Evolutionary conservation across 371 early-diverging fungal species (phyloP).

Genomic region (Rhizopus stolonifer): DNA sequence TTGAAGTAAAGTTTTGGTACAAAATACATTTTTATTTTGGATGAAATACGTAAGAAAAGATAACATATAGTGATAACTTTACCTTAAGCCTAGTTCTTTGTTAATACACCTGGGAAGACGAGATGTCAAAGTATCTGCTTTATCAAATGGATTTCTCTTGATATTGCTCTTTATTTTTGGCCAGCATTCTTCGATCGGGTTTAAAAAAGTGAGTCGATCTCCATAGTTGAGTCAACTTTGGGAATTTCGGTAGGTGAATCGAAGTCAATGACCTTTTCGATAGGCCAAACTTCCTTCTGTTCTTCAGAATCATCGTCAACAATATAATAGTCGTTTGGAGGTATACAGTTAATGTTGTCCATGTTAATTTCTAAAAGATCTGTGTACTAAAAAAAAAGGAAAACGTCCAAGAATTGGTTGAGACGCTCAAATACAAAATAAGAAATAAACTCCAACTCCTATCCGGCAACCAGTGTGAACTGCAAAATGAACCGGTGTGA

Average conservation of each 20-base stretch:
- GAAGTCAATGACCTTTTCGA: conserved; percentile 17
- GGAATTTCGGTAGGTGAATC: conserved; percentile 13
- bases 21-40: neutral
- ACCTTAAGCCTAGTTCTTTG: conserved; percentile 17
- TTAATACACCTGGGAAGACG: conserved; percentile 1
- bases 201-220: conserved; percentile 16
- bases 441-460: no score
- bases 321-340: conserved; percentile 1
- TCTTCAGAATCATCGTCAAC: conserved; percentile 14
- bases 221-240: conserved; percentile 5
- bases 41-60: neutral
- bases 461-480: no score
- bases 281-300: conserved; percentile 17
- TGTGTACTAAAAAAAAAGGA: neutral
- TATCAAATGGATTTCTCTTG: conserved; percentile 8
- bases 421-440: no score
- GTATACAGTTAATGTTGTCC: neutral
- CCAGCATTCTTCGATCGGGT: conserved; percentile 21
- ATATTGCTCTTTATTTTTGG: conserved; percentile 14
- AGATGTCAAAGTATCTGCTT: conserved; percentile 16
- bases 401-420: no score
- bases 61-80: neutral
- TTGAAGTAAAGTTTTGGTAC: no score
- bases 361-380: neutral
- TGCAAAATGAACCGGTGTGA: no score